Evolutionary conservation across 1,139 yeast genomes (phyloP).

Genomic region (Zygosaccharomyces sapae): DNA sequence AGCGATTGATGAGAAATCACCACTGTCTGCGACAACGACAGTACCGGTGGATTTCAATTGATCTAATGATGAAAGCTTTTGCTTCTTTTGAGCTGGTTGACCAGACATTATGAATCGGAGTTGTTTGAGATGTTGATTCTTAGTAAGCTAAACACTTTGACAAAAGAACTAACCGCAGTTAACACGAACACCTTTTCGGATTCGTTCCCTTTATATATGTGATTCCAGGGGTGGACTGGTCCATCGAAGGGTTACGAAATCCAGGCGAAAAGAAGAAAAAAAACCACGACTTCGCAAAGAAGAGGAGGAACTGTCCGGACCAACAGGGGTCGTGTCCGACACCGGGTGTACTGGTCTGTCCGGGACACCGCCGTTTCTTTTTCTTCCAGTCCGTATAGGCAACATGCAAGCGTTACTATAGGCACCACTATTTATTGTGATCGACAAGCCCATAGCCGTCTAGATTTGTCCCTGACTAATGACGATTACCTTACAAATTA

Average conservation of each 20-base stretch:
- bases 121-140: background rate
- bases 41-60: slow-evolving; percentile 95
- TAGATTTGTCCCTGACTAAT: too few species aligned
- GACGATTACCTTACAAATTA: too few species aligned
- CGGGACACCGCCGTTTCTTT: background rate
- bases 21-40: slow-evolving; percentile 95
- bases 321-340: background rate
- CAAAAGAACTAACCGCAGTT: background rate
- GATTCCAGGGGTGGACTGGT: background rate
- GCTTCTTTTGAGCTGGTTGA: slow-evolving; percentile 35
- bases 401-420: too few species aligned
- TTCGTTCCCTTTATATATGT: background rate
- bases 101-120: slow-evolving; percentile 26
- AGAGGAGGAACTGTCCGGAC: background rate
- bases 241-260: background rate
- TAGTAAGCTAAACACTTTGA: too few species aligned
- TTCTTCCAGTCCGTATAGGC: too few species aligned
- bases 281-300: background rate
- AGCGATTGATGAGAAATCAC: slow-evolving; percentile 97
- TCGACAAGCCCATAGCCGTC: too few species aligned
- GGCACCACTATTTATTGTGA: too few species aligned
- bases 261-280: background rate
- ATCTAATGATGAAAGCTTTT: slow-evolving; percentile 70
- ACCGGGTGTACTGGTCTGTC: background rate
- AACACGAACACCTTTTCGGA: background rate